Percentiles rank a stretch among this genome's conserved stretches.
Evolutionary conservation across 2,329 filamentous ascomycete species (phyloP).

Genomic region (Trichoderma sp.): DNA sequence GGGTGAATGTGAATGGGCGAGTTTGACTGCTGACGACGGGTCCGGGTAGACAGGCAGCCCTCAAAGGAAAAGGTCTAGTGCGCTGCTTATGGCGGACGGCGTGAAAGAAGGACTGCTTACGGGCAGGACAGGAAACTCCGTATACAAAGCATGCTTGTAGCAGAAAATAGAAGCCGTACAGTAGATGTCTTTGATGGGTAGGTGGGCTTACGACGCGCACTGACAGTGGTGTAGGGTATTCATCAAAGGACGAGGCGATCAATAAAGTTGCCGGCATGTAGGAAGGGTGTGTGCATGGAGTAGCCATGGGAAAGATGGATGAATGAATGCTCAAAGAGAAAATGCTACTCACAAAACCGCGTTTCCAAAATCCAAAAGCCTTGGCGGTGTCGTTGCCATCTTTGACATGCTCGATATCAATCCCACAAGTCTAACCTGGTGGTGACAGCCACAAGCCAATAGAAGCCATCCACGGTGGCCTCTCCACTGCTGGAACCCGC

Average conservation of each 20-base stretch:
- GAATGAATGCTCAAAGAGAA: not conserved
- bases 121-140: not conserved
- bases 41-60: not conserved
- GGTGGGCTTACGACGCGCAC: not conserved
- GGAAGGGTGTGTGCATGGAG: not conserved
- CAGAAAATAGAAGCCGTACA: not conserved
- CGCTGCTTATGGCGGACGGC: not conserved
- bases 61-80: not conserved
- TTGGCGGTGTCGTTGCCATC: constrained; percentile 1
- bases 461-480: not conserved
- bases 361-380: not conserved
- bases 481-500: constrained; percentile 3
- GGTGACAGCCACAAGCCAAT: constrained; percentile 19
- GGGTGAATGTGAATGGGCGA: not conserved
- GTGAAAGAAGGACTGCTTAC: not conserved
- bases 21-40: constrained; percentile 12
- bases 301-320: not conserved
- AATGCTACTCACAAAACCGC: not conserved
- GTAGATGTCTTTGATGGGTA: not conserved
- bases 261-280: not conserved
- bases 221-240: not conserved
- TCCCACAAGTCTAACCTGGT: not conserved
- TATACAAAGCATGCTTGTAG: not conserved
- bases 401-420: not conserved
- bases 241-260: not conserved